Evolutionary conservation across 1,284 basidiomycete genomes (phyloP), one percentile per base, ranked within the genome.

Genomic region (Trichosporon sp.): DNA sequence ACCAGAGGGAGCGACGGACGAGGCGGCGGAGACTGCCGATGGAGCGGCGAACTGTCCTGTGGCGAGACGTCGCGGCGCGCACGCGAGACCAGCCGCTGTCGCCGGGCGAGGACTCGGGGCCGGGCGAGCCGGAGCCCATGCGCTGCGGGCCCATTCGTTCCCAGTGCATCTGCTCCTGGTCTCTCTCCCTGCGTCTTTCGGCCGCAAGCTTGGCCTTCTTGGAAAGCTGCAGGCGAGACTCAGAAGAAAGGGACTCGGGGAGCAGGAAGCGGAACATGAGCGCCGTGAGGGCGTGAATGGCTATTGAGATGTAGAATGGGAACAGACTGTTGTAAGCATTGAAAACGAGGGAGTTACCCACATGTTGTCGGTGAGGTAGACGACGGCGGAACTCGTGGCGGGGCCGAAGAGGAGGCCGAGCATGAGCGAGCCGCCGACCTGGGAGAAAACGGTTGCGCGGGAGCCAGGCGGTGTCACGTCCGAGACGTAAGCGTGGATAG

Each of bases 391-490:
- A 59, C 91, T 92, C 32, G 94, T 83, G 35, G 88, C 86, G 2
- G 93, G 91, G 0, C 92, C 92, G 11, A 91, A 73, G 1, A 90
- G 88, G 75, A 93, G 88, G 16, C 93, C 92, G 68, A 91, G 56
- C 82, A 84, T 83, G 69, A 81, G 73, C 35, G 80, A 76, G 1
- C 81, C 83, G 6, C 88, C 87, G 77, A 94, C 91, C 21, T 91
- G 89, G 26, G 91, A 90, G 84, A 94, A 95, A 48, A 92, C 89
- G 40, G 89, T 88, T 0, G 93, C 90, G 65, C 93, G 88, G 21
- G 92, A 93, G 61, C 92, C 93, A 70, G 90, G 87, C 2, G 92
- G 91, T 1, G 93, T 94, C 78, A 91, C 92, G 79, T 96, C 93
- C 14, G 91, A 91, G 65, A 86, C 76, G 80, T 95, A 98, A 0